phyloP scores from a whole-genome alignment of 2,329 filamentous ascomycete genomes.

The Zymoseptoria crescenta region DNA sequence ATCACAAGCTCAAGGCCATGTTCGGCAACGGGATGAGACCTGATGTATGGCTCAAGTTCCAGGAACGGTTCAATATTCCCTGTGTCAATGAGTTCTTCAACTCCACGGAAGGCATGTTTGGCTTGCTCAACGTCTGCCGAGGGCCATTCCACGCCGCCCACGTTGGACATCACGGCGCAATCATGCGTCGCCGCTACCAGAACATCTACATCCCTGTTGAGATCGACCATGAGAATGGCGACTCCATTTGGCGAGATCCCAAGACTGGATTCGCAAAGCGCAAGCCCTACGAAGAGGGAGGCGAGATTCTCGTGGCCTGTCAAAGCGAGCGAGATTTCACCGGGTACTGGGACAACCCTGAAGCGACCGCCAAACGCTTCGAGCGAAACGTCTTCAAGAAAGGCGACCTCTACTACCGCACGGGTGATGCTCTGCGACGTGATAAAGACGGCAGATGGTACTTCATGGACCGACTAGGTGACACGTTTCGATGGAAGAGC shows the following conservation, averaged over 20 bases:
- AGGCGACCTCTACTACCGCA: constrained; percentile 43
- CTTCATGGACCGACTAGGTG: constrained; percentile 42
- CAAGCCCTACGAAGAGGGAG: constrained; percentile 57
- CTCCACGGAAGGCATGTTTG: constrained; percentile 64
- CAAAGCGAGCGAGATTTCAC: constrained; percentile 52
- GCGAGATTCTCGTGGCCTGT: constrained; percentile 65
- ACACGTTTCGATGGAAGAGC: constrained; percentile 45
- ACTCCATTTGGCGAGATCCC: constrained; percentile 53
- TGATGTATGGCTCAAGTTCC: constrained; percentile 60
- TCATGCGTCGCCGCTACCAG: constrained; percentile 47
- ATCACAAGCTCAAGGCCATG: constrained; percentile 52
- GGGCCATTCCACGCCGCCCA: constrained; percentile 56
- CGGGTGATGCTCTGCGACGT: constrained; percentile 40
- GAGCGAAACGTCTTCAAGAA: constrained; percentile 40
- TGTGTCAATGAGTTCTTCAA: constrained; percentile 69
- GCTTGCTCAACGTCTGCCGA: constrained; percentile 35
- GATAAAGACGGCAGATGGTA: constrained; percentile 40
- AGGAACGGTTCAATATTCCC: constrained; percentile 54
- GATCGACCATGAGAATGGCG: constrained; percentile 60
- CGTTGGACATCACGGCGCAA: constrained; percentile 63
- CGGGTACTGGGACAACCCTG: constrained; percentile 62
- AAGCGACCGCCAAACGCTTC: constrained; percentile 54
- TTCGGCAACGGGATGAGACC: constrained; percentile 61
- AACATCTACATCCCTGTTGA: constrained; percentile 58
- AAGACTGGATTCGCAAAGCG: constrained; percentile 60